Base-by-base conservation (phyloP, 768 basidiomycete species). In the Lactifluus rugatus region DNA sequence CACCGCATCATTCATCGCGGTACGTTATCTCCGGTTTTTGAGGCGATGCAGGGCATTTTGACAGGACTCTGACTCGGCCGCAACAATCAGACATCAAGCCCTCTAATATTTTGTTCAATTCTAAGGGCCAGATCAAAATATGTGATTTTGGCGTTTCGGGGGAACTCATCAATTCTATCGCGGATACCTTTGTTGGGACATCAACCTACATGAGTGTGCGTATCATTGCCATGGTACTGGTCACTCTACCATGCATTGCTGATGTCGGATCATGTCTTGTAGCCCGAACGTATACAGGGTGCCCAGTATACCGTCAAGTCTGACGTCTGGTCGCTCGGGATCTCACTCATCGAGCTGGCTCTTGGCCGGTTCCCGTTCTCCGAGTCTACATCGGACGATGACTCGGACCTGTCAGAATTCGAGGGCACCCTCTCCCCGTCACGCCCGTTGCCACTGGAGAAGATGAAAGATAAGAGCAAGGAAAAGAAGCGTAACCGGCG, bases 221-320 rank as follows among this genome's bases (percentile, higher is more conserved):
- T 81, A 56, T 21, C 46, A 52, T 42, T 47, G 44, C 41, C 36
- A 47, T 48, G 31, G 8, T 47, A 31, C 21, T 36, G 57, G 54
- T 58, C 67, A 47, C 32, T 60, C 62, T 49, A 61, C 6, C 9
- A 31, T 31, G 28, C 14, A 25, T 51, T 48, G 25, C 39, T 52
- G 47, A 57, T 55, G 52, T 61, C 60, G 55, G 55, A 31, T 54
- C 39, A 39, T 51, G 58, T 60, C 48, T 34, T 54, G 36, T 71
- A 99, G 96, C 96, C 96, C 17, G 96, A 99, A 68, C 93, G 96
- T 59, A 98, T 99, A 75, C 95, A 98, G 73, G 96, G 96, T 50
- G 93, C 93, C 1, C 90, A 91, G 68, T 98, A 99, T 71, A 93
- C 93, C 28, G 95, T 99, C 72, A 98, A 98, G 73, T 97, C 94